phyloP scores from a whole-genome alignment of 805 yeast genomes.

The Ogataea methanolica region DNA sequence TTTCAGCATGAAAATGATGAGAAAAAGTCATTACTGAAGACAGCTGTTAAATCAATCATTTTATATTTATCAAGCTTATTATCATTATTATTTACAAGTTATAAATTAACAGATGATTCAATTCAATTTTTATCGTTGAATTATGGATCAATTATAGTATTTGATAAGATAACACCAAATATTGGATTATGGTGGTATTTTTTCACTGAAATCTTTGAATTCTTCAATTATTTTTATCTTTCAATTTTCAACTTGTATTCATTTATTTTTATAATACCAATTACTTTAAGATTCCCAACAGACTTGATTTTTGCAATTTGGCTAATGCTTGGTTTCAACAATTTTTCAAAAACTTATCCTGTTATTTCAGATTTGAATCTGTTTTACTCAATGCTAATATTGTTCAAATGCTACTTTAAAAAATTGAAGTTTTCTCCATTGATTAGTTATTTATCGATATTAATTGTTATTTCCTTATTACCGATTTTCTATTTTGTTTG shows the following conservation, averaged over 20 bases:
- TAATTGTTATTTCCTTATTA: conserved; percentile 49
- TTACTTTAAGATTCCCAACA: conserved; percentile 60
- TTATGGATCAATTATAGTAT: conserved; percentile 54
- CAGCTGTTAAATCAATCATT: conserved; percentile 23
- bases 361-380: conserved; percentile 68
- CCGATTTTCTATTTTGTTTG: conserved; percentile 92
- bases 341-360: conserved; percentile 80
- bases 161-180: conserved; percentile 78
- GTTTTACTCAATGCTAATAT: conserved; percentile 27
- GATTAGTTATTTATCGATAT: conserved; percentile 22
- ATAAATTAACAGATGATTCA: conserved; percentile 31
- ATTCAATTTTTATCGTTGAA: conserved; percentile 46
- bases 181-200: conserved; percentile 98
- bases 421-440: conserved; percentile 27
- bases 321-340: conserved; percentile 39
- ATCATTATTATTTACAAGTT: conserved; percentile 34
- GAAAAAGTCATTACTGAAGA: neutral
- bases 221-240: conserved; percentile 76
- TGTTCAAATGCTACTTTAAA: conserved; percentile 24
- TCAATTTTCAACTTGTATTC: conserved; percentile 79
- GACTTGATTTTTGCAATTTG: conserved; percentile 32
- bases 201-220: conserved; percentile 91
- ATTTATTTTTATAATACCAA: conserved; percentile 63
- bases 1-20: conserved; percentile 4
- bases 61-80: conserved; percentile 25